Evolutionary conservation across 1,139 yeast species (phyloP).

Genomic region (Diutina catenulata): DNA sequence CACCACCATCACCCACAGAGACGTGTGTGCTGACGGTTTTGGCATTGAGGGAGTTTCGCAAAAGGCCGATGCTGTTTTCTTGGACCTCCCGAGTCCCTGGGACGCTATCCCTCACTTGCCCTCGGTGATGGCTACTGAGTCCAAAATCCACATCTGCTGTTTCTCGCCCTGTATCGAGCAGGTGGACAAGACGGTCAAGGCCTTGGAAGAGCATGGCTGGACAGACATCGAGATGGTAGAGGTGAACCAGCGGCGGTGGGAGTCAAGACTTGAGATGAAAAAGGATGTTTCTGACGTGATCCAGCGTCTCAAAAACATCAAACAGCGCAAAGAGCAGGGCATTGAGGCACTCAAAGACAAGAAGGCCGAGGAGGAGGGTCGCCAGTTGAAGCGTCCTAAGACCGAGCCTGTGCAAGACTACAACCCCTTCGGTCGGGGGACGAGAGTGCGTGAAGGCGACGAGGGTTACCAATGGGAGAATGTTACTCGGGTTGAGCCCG

Average conservation of each 20-base stretch:
- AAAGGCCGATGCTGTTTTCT: conserved; percentile 48
- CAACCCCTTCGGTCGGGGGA: conserved; percentile 87
- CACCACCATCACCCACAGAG: conserved; percentile 68
- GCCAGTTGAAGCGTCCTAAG: background rate
- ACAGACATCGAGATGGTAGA: conserved; percentile 89
- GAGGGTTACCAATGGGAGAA: conserved; percentile 65
- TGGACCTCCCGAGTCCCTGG: conserved; percentile 98
- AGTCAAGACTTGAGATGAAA: conserved; percentile 83
- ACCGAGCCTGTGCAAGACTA: conserved; percentile 36
- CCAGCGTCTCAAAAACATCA: conserved; percentile 70
- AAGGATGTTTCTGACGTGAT: conserved; percentile 73
- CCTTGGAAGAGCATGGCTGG: conserved; percentile 73
- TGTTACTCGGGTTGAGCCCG: conserved; percentile 73
- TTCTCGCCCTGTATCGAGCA: conserved; percentile 98
- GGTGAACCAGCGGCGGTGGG: conserved; percentile 78
- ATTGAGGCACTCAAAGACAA: conserved; percentile 44
- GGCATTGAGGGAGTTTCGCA: conserved; percentile 35
- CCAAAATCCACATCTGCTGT: conserved; percentile 68
- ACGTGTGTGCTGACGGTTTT: conserved; percentile 86
- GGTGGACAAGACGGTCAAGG: conserved; percentile 74
- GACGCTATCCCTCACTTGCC: conserved; percentile 74
- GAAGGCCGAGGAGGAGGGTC: conserved; percentile 13
- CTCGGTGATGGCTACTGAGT: conserved; percentile 42
- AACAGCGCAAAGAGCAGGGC: conserved; percentile 63
- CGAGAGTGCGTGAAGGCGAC: conserved; percentile 80